These are phyloP conservation scores for apple (Malus domestica) DNA, from an alignment of 306 rosid species.

Conservation along the genomic window ASM211411v1 NC_041805.1:2200501-2201000, in stretches of 20 bases:
- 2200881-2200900: neutral
- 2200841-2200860: neutral
- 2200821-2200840: neutral
- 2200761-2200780: neutral
- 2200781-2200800: neutral
- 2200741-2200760: neutral
- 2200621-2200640: no score
- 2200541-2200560: no score
- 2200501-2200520: no score
- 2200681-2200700: no score
- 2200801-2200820: neutral
- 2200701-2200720: no score
- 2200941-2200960: neutral
- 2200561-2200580: no score
- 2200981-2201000: slow-evolving; percentile 54
- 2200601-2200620: no score
- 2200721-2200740: no score
- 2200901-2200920: neutral
- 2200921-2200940: neutral
- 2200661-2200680: no score
- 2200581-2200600: no score
- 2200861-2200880: neutral
- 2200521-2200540: no score
- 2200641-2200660: no score
- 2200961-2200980: slow-evolving; percentile 16